Base-by-base conservation (phyloP, 345 rosid species). In the Raphanus sativus region DNA sequence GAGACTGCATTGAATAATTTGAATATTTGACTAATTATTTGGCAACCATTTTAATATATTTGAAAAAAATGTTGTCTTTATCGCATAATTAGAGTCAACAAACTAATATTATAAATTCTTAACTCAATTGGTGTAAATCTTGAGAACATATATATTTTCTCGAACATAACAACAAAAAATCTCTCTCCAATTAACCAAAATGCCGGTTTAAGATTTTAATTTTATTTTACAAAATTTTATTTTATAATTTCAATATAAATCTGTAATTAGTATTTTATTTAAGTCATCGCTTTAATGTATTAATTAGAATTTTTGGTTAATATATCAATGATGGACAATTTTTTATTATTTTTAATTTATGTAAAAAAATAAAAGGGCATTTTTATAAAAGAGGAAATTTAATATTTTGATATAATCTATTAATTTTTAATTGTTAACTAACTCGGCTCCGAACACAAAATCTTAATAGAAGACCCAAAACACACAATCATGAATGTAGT, bases 11-110 rank as follows among this genome's bases (percentile, higher is more conserved):
- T 71, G 36, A 45, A 12, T 40, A 45, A 16, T 28, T 60, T 29
- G 29, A 21, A 60, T 15, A 21, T 71, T 71, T 71, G 75, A 71
- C 12, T 29, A 40, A 28, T 12, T 3, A 61, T 42, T 42, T 42
- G 60, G 75, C 13, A 61, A 72, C 3, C 34, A 32, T 32, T 32
- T 32, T 32, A 32, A 34, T 34, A 34, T 34, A 34, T 34, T 34
- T 34, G 8, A 34, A 6, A 34, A 34, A 34, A 34, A 1, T 34
- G 9, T 34, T 5, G 8, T 34, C 40, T 6, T 34, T 42, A 42
- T 42, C 11, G 50, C n/a, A 42, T n/a, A 10, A 42, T 42, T 42
- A 2, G 50, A 11, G 50, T 42, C 50, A 42, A 38, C 45, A 38
- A 42, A 42, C 13, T 42, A 42, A 42, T 12, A 42, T 42, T 42